Conservation (phyloP, 768 basidiomycete genomes). For the Fibroporia radiculosa region DNA sequence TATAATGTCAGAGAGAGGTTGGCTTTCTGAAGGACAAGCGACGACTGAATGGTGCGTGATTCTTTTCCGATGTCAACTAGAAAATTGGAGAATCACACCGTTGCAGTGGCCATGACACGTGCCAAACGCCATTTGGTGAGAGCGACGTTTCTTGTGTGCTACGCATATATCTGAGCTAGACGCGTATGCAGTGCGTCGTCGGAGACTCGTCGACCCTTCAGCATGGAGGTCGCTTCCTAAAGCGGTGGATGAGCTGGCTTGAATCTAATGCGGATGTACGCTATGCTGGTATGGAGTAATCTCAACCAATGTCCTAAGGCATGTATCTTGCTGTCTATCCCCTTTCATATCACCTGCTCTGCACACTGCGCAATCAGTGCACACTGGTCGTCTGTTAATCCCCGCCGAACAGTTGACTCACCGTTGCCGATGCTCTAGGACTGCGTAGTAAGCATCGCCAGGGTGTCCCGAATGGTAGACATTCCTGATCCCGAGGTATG, state of each 20-base stretch:
- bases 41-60: slow-evolving; percentile 67
- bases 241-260: slow-evolving; percentile 87
- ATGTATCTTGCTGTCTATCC: no score
- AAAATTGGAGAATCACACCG: background rate
- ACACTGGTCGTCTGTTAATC: no score
- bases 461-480: no score
- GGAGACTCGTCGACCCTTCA: slow-evolving; percentile 90
- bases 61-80: background rate
- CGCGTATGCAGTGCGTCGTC: slow-evolving; percentile 76
- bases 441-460: no score
- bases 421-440: no score
- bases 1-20: slow-evolving; percentile 64
- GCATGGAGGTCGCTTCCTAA: slow-evolving; percentile 78
- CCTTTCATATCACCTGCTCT: no score
- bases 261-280: slow-evolving; percentile 87
- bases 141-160: slow-evolving; percentile 7
- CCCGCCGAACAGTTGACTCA: no score
- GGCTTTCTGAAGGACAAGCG: slow-evolving; percentile 93
- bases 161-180: background rate
- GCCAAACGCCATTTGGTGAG: slow-evolving; percentile 81
- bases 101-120: slow-evolving; percentile 90
- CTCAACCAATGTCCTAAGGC: no score
- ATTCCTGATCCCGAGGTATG: no score
- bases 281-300: slow-evolving; percentile 63
- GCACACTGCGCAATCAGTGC: no score